These are phyloP conservation scores for Salix exigua DNA, from an alignment of 345 rosid species.

Conservation along the genomic window DNA sequence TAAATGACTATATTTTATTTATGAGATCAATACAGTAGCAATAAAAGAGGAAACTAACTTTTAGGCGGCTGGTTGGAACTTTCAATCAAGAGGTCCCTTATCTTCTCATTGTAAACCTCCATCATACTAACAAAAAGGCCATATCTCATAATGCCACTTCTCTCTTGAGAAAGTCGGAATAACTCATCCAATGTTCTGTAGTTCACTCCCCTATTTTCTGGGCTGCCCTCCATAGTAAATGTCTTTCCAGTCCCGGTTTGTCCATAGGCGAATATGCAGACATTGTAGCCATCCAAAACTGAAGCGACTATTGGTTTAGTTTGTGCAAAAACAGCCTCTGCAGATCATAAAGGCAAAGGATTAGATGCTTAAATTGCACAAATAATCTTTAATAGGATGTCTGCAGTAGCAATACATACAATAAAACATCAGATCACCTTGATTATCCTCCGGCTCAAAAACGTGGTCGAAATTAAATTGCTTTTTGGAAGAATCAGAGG, in stretches of 20 bases:
- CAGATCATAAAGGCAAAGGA: constrained; percentile 10
- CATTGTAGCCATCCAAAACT: constrained; percentile 89
- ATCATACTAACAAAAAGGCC: constrained; percentile 86
- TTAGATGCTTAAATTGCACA: not conserved
- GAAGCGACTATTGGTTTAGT: constrained; percentile 81
- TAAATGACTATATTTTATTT: not conserved
- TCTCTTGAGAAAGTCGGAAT: constrained; percentile 59
- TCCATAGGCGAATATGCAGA: constrained; percentile 93
- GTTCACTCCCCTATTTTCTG: constrained; percentile 86
- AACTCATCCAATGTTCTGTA: constrained; percentile 85
- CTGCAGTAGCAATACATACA: not conserved
- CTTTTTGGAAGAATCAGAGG: constrained; percentile 77
- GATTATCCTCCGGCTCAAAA: constrained; percentile 75
- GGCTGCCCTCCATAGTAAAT: constrained; percentile 92
- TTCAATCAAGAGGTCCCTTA: constrained; percentile 79
- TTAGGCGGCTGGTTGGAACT: constrained; percentile 65
- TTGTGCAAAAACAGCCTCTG: constrained; percentile 83
- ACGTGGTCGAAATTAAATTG: constrained; percentile 86
- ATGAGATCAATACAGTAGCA: not conserved
- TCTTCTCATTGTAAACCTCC: constrained; percentile 96
- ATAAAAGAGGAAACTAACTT: constrained; percentile 42
- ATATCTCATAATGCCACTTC: constrained; percentile 53
- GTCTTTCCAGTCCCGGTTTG: constrained; percentile 99
- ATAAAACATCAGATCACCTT: constrained; percentile 46
- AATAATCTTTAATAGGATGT: not conserved